phyloP scores from a whole-genome alignment of 1,284 basidiomycete species.

The Cerrena zonata region DNA sequence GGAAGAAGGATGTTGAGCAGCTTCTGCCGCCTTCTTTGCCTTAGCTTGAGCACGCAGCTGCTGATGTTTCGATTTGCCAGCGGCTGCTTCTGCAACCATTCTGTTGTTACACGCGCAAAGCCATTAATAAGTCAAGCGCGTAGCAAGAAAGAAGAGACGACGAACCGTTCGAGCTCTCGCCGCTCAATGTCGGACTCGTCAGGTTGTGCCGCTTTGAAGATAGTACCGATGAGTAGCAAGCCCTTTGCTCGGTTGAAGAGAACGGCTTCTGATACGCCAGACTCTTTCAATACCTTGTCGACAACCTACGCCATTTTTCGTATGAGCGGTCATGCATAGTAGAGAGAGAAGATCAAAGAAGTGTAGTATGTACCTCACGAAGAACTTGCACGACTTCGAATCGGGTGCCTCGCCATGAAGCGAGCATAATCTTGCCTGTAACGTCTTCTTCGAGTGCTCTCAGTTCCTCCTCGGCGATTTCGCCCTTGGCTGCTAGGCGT shows the following conservation, averaged over 20 bases:
- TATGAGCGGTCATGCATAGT: background rate
- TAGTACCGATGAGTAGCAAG: conserved; percentile 74
- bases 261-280: conserved; percentile 61
- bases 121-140: background rate
- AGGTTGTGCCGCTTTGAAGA: conserved; percentile 78
- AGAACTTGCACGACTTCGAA: conserved; percentile 86
- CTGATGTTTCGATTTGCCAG: conserved; percentile 57
- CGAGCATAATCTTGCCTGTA: conserved; percentile 90
- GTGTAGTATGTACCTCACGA: conserved; percentile 46
- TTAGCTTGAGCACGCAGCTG: conserved; percentile 30
- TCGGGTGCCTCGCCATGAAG: conserved; percentile 91
- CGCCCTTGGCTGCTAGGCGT: conserved; percentile 81
- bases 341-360: background rate
- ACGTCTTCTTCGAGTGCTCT: conserved; percentile 89
- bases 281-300: conserved; percentile 78
- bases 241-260: conserved; percentile 81
- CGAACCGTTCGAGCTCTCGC: conserved; percentile 82
- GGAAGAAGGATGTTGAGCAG: no score
- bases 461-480: conserved; percentile 78
- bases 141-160: background rate
- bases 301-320: conserved; percentile 46
- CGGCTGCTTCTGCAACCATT: conserved; percentile 32
- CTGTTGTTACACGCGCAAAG: conserved; percentile 9
- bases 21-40: conserved; percentile 33
- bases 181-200: conserved; percentile 90